Percentiles rank a stretch among this genome's conserved stretches.
phyloP scores from a whole-genome alignment of 306 rosid genomes.

The Pyrus pyrifolia region DNA sequence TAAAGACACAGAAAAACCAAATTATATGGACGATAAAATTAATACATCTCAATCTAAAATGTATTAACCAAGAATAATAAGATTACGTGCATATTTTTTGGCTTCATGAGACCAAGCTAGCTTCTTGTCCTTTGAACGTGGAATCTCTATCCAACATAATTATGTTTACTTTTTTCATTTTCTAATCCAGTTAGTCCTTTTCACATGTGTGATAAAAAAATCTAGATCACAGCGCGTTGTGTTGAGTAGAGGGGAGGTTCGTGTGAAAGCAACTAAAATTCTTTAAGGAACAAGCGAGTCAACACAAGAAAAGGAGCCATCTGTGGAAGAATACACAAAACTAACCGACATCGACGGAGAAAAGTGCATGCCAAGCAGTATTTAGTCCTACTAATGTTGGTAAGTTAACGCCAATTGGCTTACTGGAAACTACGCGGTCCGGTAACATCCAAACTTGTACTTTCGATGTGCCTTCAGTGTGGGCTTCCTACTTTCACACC shows the following conservation, averaged over 20 bases:
- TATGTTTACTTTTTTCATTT: no score
- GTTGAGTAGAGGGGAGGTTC: background rate
- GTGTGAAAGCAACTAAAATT: background rate
- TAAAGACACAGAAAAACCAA: no score
- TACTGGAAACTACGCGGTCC: no score
- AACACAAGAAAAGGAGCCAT: background rate
- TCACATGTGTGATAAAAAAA: background rate
- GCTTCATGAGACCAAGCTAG: no score
- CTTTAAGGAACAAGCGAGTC: background rate
- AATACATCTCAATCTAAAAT: no score
- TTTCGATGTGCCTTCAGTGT: background rate
- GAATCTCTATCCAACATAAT: no score
- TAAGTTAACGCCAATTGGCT: background rate
- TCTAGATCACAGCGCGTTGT: background rate
- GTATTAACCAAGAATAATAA: no score
- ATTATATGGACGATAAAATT: no score
- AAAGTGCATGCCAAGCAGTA: background rate
- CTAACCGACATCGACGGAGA: background rate
- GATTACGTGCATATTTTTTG: no score
- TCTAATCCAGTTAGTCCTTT: no score
- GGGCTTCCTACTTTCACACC: background rate
- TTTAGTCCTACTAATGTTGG: background rate
- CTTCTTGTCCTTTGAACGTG: no score
- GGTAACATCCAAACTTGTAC: background rate
- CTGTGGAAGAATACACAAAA: background rate